Percentiles rank a stretch among this genome's conserved stretches.
These are phyloP conservation scores for Dioszegia crocea DNA, from an alignment of 768 basidiomycete species.

Conservation along the genomic window DNA sequence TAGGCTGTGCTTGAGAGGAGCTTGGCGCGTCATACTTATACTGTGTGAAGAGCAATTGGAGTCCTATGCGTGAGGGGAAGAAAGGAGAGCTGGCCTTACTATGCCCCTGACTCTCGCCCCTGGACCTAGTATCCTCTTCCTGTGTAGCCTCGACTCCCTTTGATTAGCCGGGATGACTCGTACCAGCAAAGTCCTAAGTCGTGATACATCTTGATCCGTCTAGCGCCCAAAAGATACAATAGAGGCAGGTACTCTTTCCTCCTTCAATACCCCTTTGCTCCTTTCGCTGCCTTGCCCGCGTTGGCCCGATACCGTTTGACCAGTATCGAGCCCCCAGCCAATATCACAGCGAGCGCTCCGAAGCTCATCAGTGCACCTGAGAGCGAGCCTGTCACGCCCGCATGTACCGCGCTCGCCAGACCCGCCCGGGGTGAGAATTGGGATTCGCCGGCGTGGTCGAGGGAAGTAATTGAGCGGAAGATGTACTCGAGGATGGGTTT, in stretches of 20 bases:
- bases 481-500: conserved; percentile 15
- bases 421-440: background rate
- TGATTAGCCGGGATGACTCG: too few species aligned
- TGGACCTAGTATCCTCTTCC: too few species aligned
- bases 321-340: background rate
- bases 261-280: background rate
- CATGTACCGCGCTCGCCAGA: background rate
- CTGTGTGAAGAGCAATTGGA: too few species aligned
- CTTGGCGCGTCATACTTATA: too few species aligned
- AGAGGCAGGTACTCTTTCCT: background rate
- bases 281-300: background rate
- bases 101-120: too few species aligned
- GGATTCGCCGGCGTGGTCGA: background rate
- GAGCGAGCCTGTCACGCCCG: background rate
- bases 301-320: background rate
- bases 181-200: too few species aligned
- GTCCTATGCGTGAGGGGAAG: too few species aligned
- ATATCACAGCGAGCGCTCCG: background rate
- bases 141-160: too few species aligned
- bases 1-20: too few species aligned
- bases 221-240: background rate
- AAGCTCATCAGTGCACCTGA: background rate
- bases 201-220: too few species aligned
- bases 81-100: too few species aligned
- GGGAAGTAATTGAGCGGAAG: conserved; percentile 11